Evolutionary conservation across 371 early-diverging fungal species (phyloP).

Genomic region (Circinella umbellata): DNA sequence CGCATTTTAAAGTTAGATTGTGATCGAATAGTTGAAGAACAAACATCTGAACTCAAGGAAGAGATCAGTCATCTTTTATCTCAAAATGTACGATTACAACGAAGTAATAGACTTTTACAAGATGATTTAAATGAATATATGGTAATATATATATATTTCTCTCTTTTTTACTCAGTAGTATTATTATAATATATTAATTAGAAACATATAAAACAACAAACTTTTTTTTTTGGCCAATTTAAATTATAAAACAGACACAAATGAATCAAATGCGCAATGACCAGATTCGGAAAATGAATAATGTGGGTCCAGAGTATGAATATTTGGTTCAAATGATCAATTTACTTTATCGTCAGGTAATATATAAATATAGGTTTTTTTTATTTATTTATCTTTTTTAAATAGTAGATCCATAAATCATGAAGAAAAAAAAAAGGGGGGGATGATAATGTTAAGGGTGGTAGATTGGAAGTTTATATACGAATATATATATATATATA

Average conservation of each 20-base stretch:
- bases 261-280: slow-evolving; percentile 40
- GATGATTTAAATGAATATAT: slow-evolving; percentile 36
- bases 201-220: no score
- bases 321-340: slow-evolving; percentile 61
- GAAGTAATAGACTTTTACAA: slow-evolving; percentile 42
- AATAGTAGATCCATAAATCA: background rate
- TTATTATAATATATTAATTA: background rate
- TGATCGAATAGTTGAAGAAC: slow-evolving; percentile 44
- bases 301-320: slow-evolving; percentile 56
- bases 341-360: slow-evolving; percentile 49
- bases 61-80: slow-evolving; percentile 38
- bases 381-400: no score
- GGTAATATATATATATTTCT: slow-evolving; percentile 9
- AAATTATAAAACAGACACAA: slow-evolving; percentile 25
- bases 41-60: slow-evolving; percentile 40
- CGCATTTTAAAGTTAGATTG: slow-evolving; percentile 47
- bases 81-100: slow-evolving; percentile 52
- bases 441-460: background rate
- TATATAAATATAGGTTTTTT: background rate
- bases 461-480: background rate
- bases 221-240: no score
- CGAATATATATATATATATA: no score
- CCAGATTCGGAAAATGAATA: slow-evolving; percentile 41
- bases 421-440: background rate
- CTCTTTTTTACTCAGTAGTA: background rate